These are phyloP conservation scores for Talaromyces amestolkiae DNA, from an alignment of 2,329 filamentous ascomycete genomes.

Conservation along the genomic window DNA sequence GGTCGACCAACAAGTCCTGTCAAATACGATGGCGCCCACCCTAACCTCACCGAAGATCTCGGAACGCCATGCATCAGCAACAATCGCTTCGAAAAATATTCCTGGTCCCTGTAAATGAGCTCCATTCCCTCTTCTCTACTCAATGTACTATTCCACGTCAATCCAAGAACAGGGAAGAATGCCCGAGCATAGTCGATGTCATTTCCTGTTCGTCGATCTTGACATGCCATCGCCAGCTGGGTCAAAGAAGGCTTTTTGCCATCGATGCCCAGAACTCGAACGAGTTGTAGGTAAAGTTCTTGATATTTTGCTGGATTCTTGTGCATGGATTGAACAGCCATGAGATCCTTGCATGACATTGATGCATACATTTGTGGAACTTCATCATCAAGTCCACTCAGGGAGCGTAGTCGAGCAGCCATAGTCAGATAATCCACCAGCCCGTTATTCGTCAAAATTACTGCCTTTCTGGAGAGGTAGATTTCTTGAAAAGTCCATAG, in stretches of 20 bases:
- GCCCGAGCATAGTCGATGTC: conserved; percentile 10
- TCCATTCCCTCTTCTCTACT: conserved; percentile 10
- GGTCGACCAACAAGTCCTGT: neutral
- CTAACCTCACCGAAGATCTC: neutral
- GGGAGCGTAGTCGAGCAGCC: neutral
- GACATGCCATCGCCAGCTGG: conserved; percentile 3
- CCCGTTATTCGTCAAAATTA: neutral
- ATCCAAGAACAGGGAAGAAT: conserved; percentile 5
- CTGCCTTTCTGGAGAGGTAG: conserved; percentile 1
- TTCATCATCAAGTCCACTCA: conserved; percentile 1
- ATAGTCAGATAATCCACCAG: neutral
- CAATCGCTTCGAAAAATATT: neutral
- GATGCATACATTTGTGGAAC: neutral
- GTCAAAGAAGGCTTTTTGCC: conserved; percentile 2
- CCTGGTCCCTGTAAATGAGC: neutral
- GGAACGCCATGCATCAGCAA: conserved; percentile 7
- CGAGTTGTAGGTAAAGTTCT: neutral
- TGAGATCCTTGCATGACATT: neutral
- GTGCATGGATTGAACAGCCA: neutral
- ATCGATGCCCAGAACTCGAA: neutral
- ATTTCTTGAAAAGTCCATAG: conserved; percentile 11
- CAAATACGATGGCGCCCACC: conserved; percentile 11
- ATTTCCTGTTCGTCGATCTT: neutral
- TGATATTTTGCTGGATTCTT: neutral
- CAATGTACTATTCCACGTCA: neutral